Evolutionary conservation across 2,329 filamentous ascomycete genomes (phyloP).

Genomic region (Fusarium ramigenum): DNA sequence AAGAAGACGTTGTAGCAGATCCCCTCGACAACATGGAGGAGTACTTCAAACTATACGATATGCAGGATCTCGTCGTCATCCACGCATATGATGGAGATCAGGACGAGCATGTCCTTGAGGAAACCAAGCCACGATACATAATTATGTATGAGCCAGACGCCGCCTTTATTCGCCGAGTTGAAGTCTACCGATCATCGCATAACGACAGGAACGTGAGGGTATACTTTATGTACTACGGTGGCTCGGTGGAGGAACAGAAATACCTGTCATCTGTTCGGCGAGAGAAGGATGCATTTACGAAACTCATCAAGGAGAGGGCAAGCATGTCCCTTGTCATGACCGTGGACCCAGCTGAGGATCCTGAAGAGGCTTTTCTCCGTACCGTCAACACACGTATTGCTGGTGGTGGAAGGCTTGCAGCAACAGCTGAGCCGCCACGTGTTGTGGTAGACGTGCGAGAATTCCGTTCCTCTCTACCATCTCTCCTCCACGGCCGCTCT

Average conservation of each 20-base stretch:
- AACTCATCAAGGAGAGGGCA: conserved; percentile 91
- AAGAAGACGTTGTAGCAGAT: conserved; percentile 78
- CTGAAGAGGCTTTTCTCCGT: conserved; percentile 90
- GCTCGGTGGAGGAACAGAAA: conserved; percentile 93
- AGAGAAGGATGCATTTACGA: conserved; percentile 96
- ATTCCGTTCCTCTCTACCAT: conserved; percentile 92
- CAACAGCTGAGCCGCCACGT: conserved; percentile 86
- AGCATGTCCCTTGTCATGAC: conserved; percentile 91
- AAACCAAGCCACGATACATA: conserved; percentile 91
- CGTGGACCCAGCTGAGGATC: conserved; percentile 76
- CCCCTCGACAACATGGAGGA: conserved; percentile 91
- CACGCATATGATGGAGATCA: conserved; percentile 96
- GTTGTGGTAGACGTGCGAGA: conserved; percentile 97
- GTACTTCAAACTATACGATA: conserved; percentile 90
- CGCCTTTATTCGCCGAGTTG: conserved; percentile 91
- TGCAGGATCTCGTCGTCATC: conserved; percentile 86
- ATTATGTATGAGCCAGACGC: conserved; percentile 99
- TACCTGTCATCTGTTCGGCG: conserved; percentile 90
- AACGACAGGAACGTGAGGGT: conserved; percentile 87
- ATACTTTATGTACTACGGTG: conserved; percentile 96
- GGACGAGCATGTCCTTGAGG: conserved; percentile 96
- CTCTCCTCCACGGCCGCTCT: conserved; percentile 86
- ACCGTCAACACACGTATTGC: conserved; percentile 98
- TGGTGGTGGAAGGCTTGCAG: conserved; percentile 84
- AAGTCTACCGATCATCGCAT: conserved; percentile 96